phyloP scores from a whole-genome alignment of 192 early-diverging fungal genomes.

The Podila horticola region DNA sequence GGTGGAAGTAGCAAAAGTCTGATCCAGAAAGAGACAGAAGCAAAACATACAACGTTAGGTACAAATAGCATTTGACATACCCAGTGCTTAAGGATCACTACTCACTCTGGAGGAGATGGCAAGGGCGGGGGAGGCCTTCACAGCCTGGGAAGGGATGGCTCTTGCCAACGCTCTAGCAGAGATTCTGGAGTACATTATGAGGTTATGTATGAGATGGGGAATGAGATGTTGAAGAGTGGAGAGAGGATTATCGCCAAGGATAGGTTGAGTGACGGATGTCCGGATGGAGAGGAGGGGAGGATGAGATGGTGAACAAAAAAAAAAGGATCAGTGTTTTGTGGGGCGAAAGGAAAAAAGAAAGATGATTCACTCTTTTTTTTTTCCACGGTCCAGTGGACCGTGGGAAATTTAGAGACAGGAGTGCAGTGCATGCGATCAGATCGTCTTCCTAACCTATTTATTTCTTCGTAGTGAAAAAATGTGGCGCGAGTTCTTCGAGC shows the following conservation, averaged over 20 bases:
- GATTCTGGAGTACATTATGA: conserved; percentile 46
- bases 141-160: conserved; percentile 23
- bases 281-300: neutral
- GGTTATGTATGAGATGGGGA: neutral
- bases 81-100: neutral
- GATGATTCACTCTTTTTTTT: neutral
- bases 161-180: conserved; percentile 27
- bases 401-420: neutral
- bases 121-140: conserved; percentile 24
- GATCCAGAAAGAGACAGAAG: neutral
- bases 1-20: conserved; percentile 42
- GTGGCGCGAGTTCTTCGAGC: conserved; percentile 96
- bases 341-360: neutral
- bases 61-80: neutral
- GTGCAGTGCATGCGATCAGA: no score
- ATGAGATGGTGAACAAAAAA: neutral
- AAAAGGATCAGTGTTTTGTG: neutral
- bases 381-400: neutral
- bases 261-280: neutral
- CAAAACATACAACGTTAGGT: neutral
- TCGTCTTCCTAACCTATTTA: no score
- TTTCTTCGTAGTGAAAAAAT: conserved; percentile 65
- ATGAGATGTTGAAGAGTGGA: conserved; percentile 1
- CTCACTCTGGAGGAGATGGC: conserved; percentile 41
- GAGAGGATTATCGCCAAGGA: conserved; percentile 1